A percentile compares a stretch with the other conserved stretches of the same genome.
These are phyloP conservation scores for Chlamydomonas sp. DNA, from an alignment of 139 green algal species.

Conservation along the genomic window DNA sequence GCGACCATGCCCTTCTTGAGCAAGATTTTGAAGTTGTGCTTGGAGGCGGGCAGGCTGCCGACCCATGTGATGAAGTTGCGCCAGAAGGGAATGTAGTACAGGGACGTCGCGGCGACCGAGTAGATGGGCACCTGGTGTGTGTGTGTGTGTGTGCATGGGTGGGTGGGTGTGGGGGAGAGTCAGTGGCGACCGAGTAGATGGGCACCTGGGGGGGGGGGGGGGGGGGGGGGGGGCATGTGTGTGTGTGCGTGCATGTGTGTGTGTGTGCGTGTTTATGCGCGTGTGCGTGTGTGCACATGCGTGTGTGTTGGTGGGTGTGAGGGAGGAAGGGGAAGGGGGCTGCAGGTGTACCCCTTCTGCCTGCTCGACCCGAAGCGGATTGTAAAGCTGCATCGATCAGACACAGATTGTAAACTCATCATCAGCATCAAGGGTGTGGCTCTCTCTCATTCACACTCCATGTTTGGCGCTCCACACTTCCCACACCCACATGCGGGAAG, in stretches of 20 bases:
- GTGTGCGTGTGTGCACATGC: no score
- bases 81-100: conserved; percentile 33
- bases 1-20: conserved; percentile 29
- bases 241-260: not conserved
- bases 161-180: not conserved
- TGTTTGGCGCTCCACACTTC: no score
- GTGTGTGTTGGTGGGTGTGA: no score
- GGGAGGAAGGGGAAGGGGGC: not conserved
- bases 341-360: no score
- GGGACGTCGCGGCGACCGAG: conserved; percentile 13
- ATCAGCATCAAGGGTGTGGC: not conserved
- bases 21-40: conserved; percentile 33
- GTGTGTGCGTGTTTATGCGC: conserved; percentile 2
- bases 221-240: no score
- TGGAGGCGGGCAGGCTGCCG: conserved; percentile 31
- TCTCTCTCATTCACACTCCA: no score
- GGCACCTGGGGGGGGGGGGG: no score
- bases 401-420: not conserved
- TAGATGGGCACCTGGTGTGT: conserved; percentile 25
- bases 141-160: not conserved
- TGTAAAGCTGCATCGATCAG: not conserved
- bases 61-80: conserved; percentile 36
- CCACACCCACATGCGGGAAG: not conserved
- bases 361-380: not conserved
- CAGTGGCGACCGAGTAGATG: not conserved